These are phyloP conservation scores for Sphaerobolus stellatus DNA, from an alignment of 1,284 basidiomycete species.

Conservation along the genomic window DNA sequence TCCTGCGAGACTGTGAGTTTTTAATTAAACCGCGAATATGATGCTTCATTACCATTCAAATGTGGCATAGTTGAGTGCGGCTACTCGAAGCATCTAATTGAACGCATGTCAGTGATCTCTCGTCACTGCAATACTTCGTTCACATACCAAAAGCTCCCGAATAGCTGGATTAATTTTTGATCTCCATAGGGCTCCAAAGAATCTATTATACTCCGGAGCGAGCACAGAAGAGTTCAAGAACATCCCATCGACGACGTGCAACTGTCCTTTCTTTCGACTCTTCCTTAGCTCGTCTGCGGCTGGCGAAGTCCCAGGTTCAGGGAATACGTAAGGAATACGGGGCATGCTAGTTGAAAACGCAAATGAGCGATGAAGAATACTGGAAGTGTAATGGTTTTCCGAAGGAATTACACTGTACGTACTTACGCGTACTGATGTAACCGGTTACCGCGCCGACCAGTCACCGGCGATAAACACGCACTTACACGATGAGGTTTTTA, in stretches of 20 bases:
- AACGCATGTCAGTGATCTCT: not conserved
- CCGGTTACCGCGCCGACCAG: too few relatives aligned
- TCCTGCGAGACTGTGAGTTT: conserved; percentile 30
- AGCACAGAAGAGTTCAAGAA: conserved; percentile 46
- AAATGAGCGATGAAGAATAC: too few relatives aligned
- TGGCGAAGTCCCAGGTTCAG: conserved; percentile 13
- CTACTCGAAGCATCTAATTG: conserved; percentile 50
- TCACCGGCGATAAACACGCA: too few relatives aligned
- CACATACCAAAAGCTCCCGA: conserved; percentile 49
- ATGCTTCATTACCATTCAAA: conserved; percentile 46
- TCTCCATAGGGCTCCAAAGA: conserved; percentile 49
- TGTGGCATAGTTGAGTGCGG: conserved; percentile 48
- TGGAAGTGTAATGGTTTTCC: too few relatives aligned
- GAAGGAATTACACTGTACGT: too few relatives aligned
- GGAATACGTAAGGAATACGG: conserved; percentile 19
- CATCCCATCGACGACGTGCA: conserved; percentile 18
- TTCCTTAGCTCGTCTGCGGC: conserved; percentile 17
- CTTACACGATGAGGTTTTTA: too few relatives aligned
- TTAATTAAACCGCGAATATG: not conserved
- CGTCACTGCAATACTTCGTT: not conserved
- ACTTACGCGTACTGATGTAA: too few relatives aligned
- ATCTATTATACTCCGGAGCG: conserved; percentile 50
- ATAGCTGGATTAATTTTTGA: conserved; percentile 50
- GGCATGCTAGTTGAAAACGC: too few relatives aligned
- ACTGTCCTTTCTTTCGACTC: conserved; percentile 17